Evolutionary conservation across 2,329 filamentous ascomycete species (phyloP).

Genomic region (Lithohypha guttulata): DNA sequence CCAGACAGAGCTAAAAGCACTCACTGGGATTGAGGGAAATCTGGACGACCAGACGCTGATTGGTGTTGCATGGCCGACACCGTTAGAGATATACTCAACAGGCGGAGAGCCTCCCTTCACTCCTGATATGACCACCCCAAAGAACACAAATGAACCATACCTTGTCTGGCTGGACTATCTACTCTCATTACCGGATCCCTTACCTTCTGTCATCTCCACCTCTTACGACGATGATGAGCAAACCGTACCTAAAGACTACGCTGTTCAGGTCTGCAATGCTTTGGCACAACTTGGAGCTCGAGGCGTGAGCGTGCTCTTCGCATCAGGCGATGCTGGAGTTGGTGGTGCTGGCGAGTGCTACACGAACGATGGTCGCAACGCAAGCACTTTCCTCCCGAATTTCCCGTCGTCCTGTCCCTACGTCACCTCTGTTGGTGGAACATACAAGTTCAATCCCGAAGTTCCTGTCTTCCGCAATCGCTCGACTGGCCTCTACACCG

Average conservation of each 20-base stretch:
- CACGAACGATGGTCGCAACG: conserved; percentile 48
- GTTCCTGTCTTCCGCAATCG: conserved; percentile 36
- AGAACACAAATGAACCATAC: conserved; percentile 56
- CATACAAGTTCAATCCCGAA: conserved; percentile 38
- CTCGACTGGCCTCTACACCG: conserved; percentile 30
- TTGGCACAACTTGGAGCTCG: conserved; percentile 56
- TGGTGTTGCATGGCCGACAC: conserved; percentile 45
- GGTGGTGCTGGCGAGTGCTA: conserved; percentile 42
- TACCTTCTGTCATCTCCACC: conserved; percentile 53
- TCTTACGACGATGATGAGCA: conserved; percentile 61
- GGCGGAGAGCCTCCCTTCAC: conserved; percentile 32
- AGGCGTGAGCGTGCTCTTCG: conserved; percentile 52
- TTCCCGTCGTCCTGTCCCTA: conserved; percentile 61
- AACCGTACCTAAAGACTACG: conserved; percentile 51
- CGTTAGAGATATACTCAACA: conserved; percentile 46
- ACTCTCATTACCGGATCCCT: conserved; percentile 36
- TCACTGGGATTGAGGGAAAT: conserved; percentile 44
- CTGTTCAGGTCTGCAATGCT: conserved; percentile 51
- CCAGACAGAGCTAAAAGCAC: conserved; percentile 30
- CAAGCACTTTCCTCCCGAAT: conserved; percentile 46
- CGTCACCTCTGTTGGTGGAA: conserved; percentile 56
- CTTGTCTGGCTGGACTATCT: conserved; percentile 51
- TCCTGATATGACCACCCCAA: conserved; percentile 14
- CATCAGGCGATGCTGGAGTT: conserved; percentile 49
- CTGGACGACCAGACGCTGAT: conserved; percentile 50